Evolutionary conservation across 805 yeast genomes (phyloP), one percentile per base, ranked within the genome.

Genomic region (Kazachstania psychrophila): DNA sequence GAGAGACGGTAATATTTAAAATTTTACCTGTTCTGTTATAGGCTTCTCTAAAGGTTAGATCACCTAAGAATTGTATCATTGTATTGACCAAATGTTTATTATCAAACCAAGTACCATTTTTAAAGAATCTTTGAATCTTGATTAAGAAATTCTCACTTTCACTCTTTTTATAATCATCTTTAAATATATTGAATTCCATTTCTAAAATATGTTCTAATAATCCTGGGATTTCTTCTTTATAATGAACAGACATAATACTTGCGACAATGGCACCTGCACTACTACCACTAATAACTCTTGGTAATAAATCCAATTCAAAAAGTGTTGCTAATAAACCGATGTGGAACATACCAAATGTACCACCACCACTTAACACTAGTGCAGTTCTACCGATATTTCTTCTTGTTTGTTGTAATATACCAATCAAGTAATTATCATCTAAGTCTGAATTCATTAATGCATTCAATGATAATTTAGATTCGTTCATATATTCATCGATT

Each of bases 231-330:
- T 87, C 96, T 20, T 75, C 80, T 37, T 79, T 77, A n/a, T 79
- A 70, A 51, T 80, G 84, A 9, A 81, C 77, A 51, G 95, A 84
- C 30, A 89, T 64, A n/a, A 89, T 74, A 31, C 94, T 73, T 9
- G 96, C 96, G 33, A 89, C 77, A 34, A 89, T 87, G 0, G 95
- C 86, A 13, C 98, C 98, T 0, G 96, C 94, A 14, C 95, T 83
- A 12, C 94, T 80, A 1, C 98, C 98, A 31, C 94, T 80, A 12
- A 89, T 75, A 27, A 89, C 83, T 32, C 83, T 70, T 0, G 98
- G 98, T 19, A 88, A 62, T 18, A 87, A 65, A 36, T 79, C 77
- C 37, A 72, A 68, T 48, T 83, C 89, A 29, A 80, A 60, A 20
- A 89, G 65, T 2, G 89, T 82, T 6, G 83, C 75, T 33, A 88